Evolutionary conservation across 192 early-diverging fungal genomes (phyloP).

Genomic region (Chytriomyces hyalinus): DNA sequence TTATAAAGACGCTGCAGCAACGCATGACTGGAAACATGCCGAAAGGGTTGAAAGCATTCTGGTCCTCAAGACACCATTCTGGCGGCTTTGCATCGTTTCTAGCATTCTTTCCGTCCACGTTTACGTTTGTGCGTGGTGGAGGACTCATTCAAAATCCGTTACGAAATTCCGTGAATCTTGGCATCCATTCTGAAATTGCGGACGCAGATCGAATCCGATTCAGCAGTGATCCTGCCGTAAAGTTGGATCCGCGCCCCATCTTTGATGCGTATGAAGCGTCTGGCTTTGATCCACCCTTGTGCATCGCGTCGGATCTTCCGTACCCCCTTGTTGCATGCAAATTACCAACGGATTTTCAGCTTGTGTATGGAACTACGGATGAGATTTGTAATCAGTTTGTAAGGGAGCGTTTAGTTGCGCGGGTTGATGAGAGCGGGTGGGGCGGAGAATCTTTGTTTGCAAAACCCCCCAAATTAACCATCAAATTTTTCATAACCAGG

Average conservation of each 20-base stretch:
- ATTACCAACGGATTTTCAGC: slow-evolving; percentile 6
- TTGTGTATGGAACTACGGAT: slow-evolving; percentile 16
- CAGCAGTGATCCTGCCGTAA: not conserved
- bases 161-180: not conserved
- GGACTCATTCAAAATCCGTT: not conserved
- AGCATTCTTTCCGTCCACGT: slow-evolving; percentile 15
- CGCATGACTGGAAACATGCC: not conserved
- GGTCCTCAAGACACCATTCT: slow-evolving; percentile 10
- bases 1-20: not conserved
- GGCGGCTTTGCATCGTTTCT: not conserved
- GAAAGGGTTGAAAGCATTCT: slow-evolving; percentile 13
- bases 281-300: slow-evolving; percentile 18
- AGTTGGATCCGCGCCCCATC: not conserved
- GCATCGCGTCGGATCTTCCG: slow-evolving; percentile 6
- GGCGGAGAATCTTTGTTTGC: not conserved
- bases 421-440: not conserved
- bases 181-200: not conserved
- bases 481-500: not conserved
- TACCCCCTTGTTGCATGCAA: not conserved
- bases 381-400: slow-evolving; percentile 16
- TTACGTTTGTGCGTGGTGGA: slow-evolving; percentile 2
- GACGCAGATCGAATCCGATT: not conserved
- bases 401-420: not conserved
- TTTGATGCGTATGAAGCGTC: slow-evolving; percentile 17
- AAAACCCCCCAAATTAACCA: not conserved